Conservation (phyloP, 2,329 filamentous ascomycete species). For the Fusarium sp. region DNA sequence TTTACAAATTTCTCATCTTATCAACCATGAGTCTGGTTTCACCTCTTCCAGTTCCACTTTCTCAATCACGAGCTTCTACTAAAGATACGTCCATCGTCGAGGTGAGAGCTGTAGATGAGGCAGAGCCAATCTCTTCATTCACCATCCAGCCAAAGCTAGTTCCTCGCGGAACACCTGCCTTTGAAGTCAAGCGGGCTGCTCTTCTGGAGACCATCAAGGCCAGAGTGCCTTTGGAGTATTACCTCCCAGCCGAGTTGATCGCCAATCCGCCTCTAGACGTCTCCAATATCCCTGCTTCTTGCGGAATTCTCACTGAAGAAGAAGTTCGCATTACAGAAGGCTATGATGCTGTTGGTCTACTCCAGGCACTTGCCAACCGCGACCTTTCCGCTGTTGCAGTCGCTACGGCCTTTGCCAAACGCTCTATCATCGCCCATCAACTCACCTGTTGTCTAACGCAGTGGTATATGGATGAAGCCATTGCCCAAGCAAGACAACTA, state of each 20-base stretch:
- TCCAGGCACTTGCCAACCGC: neutral
- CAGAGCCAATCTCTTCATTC: slow-evolving; percentile 53
- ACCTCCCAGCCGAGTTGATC: neutral
- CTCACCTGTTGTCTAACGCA: slow-evolving; percentile 29
- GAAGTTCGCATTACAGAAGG: neutral
- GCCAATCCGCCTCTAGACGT: neutral
- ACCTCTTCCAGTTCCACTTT: neutral
- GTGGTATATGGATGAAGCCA: slow-evolving; percentile 30
- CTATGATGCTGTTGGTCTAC: neutral
- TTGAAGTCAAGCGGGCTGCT: neutral
- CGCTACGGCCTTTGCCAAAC: slow-evolving; percentile 24
- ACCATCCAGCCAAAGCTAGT: slow-evolving; percentile 12
- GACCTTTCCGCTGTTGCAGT: neutral
- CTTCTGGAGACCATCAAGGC: neutral
- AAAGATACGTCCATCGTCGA: neutral
- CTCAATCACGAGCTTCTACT: fast-evolving
- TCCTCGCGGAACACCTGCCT: neutral
- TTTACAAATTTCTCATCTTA: too few relatives aligned
- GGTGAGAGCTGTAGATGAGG: neutral
- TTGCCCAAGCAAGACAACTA: slow-evolving; percentile 12
- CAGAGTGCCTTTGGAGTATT: neutral
- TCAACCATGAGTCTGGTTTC: neutral
- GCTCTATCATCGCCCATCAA: slow-evolving; percentile 28
- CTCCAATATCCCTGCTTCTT: neutral
- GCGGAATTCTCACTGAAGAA: neutral